Base-by-base conservation (phyloP, 2,329 filamentous ascomycete genomes). In the Clarireedia sp. region DNA sequence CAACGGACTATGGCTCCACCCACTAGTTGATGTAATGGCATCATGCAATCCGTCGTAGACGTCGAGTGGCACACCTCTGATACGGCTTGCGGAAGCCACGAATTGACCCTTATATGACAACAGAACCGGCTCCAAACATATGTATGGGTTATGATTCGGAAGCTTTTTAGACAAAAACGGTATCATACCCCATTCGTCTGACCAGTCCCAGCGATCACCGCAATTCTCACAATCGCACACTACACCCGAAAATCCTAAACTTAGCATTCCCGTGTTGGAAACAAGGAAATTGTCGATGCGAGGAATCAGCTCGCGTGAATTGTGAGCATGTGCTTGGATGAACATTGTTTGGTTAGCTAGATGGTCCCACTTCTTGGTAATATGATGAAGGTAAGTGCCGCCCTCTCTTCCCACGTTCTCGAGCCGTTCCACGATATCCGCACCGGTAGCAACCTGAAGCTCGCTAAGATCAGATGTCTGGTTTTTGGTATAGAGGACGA, bases 71-170 rank as follows among this genome's bases (percentile, higher is more conserved):
- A 65, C 55, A 0, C 65, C 71, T 10, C 74, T 67, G 8, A 78
- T 73, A 2, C 76, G 69, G 14, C 64, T 63, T 0, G 71, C 72
- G 5, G 72, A 75, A 3, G 71, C 73, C 23, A 77, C 66, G 57
- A 78, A 78, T 58, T 77, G 74, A 2, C 75, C 75, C 57, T 74
- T 74, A 62, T 75, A 78, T 10, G 71, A 71, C 9, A 77, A 63
- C 1, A 70, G 63, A 3, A 75, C 66, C 57, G 63, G 54, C 64
- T 54, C 50, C 6, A 16, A n/a, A 45, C 64, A 64, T 19, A 56
- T 26, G 9, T 53, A 37, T 3, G 61, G 60, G 54, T 12, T 8
- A 33, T 69, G 66, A n/a, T n/a, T n/a, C n/a, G n/a, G n/a, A 21
- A 67, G 62, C 24, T 63, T 60, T 19, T 66, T 57, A 44, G 58